Evolutionary conservation across 2,329 filamentous ascomycete genomes (phyloP).

Genomic region (Herpotrichia juniperi): DNA sequence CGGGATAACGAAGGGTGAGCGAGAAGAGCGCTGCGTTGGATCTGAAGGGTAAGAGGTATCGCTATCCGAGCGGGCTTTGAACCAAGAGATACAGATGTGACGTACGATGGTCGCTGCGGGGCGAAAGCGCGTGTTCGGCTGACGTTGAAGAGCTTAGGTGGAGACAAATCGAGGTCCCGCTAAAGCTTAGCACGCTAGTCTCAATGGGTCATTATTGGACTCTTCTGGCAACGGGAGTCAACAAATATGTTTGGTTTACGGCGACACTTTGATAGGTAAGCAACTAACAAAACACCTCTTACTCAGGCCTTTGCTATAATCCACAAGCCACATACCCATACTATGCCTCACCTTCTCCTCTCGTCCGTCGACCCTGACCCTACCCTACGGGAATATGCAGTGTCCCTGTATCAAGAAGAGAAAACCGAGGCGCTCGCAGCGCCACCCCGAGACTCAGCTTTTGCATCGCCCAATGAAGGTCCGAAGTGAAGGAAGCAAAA

Average conservation of each 20-base stretch:
- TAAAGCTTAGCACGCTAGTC: too few species aligned
- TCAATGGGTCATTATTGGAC: too few species aligned
- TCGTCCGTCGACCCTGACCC: too few species aligned
- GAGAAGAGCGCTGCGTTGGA: background rate
- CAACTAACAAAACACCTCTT: background rate
- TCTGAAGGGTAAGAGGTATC: background rate
- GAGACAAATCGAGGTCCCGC: too few species aligned
- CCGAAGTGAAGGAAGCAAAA: constrained; percentile 11
- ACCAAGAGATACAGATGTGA: too few species aligned
- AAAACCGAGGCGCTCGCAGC: constrained; percentile 3
- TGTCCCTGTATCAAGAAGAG: background rate
- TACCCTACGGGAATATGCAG: too few species aligned
- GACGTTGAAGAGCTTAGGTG: too few species aligned
- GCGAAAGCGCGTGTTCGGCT: background rate
- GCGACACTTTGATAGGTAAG: constrained; percentile 1
- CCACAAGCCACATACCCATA: too few species aligned
- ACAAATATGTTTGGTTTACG: background rate
- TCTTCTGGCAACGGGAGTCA: too few species aligned
- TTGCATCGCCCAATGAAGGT: constrained; percentile 13
- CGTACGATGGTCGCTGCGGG: too few species aligned
- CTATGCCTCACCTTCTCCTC: too few species aligned
- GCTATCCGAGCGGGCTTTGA: background rate
- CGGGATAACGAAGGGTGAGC: background rate
- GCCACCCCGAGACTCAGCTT: constrained; percentile 8
- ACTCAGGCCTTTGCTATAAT: background rate